Base-by-base conservation (phyloP, 2,329 filamentous ascomycete genomes). In the Colletotrichum lentis region DNA sequence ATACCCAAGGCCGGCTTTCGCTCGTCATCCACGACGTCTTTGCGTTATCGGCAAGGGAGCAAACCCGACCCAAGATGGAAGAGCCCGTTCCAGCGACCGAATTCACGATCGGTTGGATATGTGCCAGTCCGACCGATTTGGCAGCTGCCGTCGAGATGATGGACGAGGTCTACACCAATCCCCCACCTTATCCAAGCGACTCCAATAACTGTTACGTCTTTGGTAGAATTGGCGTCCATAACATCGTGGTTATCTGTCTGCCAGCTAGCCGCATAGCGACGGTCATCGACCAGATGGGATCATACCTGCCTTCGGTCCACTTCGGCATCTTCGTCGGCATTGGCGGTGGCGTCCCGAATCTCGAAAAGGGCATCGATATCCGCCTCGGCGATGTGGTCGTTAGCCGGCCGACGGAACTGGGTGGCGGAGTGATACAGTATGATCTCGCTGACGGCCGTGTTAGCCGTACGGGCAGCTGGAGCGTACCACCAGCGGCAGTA, bases 251-350 rank as follows among this genome's bases (percentile, higher is more conserved):
- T 39, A 69, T 72, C 5, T 44, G 62, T 2, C 35, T 74, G 31
- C 72, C 71, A 0, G 18, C 55, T 1, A 22, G 3, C 20, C 31
- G 46, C 14, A 57, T 58, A 35, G 57, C 52, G 2, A 37, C 27
- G 16, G 76, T 76, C 3, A 76, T 73, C 0, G 70, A 58, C 12
- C 60, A 75, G 37, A 75, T 79, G 73, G 54, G 74, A 8, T 77
- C 67, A 53, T 79, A 24, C 24, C 46, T 58, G 11, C 55, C 55
- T 18, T 58, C 41, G 22, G 16, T 58, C 18, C 41, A 24, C 0
- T 1, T 67, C 1, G 60, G 71, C 0, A 46, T 76, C 5, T 67
- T 75, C 35, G 74, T 76, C 0, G 75, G 75, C 16, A 73, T 73
- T 18, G 75, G 71, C 2, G 73, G 72, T 8, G 74, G 73, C 0